Evolutionary conservation across 208 protist genomes (phyloP), one percentile per base, ranked within the genome.

Genomic region (Blastocrithidia nonstop): DNA sequence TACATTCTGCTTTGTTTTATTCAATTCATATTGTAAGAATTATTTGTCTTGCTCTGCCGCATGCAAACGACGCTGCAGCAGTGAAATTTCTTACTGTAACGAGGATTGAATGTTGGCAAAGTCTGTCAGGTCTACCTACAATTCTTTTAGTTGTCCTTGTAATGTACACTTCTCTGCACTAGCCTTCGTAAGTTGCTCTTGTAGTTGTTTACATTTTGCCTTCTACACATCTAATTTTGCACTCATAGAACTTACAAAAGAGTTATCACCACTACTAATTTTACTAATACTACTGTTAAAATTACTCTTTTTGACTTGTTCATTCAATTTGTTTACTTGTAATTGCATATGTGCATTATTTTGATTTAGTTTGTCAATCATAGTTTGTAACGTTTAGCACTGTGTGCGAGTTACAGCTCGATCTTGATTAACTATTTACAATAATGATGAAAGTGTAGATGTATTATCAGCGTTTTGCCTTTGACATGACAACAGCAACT

Each of bases 91-190:
- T 23, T 45, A 46, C 48, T 72, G 73, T 54, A 78, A 58, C 13
- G 66, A 27, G 36, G 57, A 51, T 38, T 74, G 69, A n/a, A 83
- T 78, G 41, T 66, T 58, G 2, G 52, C 54, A 23, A 83, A 51
- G 50, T 77, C 73, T 42, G 59, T 60, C 57, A 83, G 66, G 43
- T 83, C 73, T 28, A 54, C 63, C 46, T 83, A 68, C 59, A 83
- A 55, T 43, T 83, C 73, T 26, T 40, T 43, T 39, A 77, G 29
- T 32, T 83, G 73, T 16, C 46, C 39, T 13, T 37, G 44, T 6
- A 81, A 41, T 8, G 33, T 28, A 3, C 44, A 32, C 27, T 61
- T 55, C 16, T 66, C 57, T 17, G 54, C 32, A 43, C 61, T 43
- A 3, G 53, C 51, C 8, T 29, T 8, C 5, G 36, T 16, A 29